These are phyloP conservation scores for Pseudomonodictys pantanalensis DNA, from an alignment of 495 filamentous ascomycete genomes.

Conservation along the genomic window DNA sequence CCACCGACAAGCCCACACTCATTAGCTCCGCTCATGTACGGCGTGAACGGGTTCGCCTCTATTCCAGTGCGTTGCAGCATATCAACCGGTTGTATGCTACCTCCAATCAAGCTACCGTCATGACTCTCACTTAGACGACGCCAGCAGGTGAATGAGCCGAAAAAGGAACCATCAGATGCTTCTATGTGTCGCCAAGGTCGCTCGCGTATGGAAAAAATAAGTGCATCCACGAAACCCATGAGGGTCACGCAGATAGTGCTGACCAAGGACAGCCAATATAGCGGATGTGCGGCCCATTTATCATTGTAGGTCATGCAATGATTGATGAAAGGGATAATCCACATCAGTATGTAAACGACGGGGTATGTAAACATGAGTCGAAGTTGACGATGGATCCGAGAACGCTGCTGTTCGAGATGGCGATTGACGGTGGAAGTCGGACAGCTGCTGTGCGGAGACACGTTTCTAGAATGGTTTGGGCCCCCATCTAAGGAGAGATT, in stretches of 20 bases:
- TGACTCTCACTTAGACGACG: slow-evolving; percentile 4
- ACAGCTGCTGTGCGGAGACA: neutral
- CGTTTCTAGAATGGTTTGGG: neutral
- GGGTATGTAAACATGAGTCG: slow-evolving; percentile 71
- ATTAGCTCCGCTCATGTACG: neutral
- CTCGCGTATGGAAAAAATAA: slow-evolving; percentile 63
- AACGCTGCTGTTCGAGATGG: slow-evolving; percentile 36
- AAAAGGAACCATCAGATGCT: slow-evolving; percentile 45
- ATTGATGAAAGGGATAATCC: slow-evolving; percentile 66
- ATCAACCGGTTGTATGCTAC: neutral
- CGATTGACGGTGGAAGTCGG: slow-evolving; percentile 12
- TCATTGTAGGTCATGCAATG: slow-evolving; percentile 61
- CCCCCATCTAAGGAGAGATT: no score
- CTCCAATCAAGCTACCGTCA: neutral
- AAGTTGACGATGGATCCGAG: slow-evolving; percentile 62
- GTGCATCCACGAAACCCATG: slow-evolving; percentile 65
- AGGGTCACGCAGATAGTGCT: slow-evolving; percentile 54
- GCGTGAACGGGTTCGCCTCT: neutral
- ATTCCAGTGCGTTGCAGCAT: neutral
- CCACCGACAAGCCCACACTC: neutral
- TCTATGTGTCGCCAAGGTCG: slow-evolving; percentile 65
- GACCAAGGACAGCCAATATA: slow-evolving; percentile 54
- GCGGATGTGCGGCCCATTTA: slow-evolving; percentile 48
- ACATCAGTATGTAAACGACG: slow-evolving; percentile 65
- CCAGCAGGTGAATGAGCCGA: slow-evolving; percentile 46